Base-by-base conservation (phyloP, 495 filamentous ascomycete species). In the Penicillium atrosanguineum region DNA sequence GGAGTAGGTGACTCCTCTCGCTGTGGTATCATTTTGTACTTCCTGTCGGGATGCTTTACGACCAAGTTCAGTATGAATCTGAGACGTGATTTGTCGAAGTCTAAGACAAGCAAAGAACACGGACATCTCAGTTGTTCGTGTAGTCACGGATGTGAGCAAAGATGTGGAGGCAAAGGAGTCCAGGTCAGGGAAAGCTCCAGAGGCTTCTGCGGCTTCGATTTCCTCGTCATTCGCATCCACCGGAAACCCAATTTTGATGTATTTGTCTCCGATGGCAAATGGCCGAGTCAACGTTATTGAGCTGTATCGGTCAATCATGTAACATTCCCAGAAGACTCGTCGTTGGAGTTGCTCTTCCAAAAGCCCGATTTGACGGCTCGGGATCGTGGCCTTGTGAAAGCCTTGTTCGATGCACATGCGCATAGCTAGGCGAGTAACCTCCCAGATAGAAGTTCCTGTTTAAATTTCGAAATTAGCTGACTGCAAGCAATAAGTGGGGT, bases 261-360 rank as follows among this genome's bases (percentile, higher is more conserved):
- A 52, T 48, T 36, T 42, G 34, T 69, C 65, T 0, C 49, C 48
- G 18, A 69, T 61, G 1, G 62, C 60, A 44, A 52, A 56, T 0
- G 65, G 65, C 4, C 65, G 65, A 20, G 57, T 55, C 9, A 69
- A 48, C 6, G 60, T 69, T 7, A 60, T 60, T 12, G 65, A 69
- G 44, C 65, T 69, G 42, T 69, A 69, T 25, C 62, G 57, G 43
- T 63, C 60, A 15, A 69, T 65, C 57, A 65, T 62, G 37, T 69
- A 69, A 40, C 65, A 65, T 39, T 65, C 53, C 65, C 65, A 69
- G 23, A 69, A 69, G 1, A 69, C 65, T 21, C 65, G 14, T 25
- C 65, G 50, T 45, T 62, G 50, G 1, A 69, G 48, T 36, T 69
- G 65, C n/a, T 61, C 65, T 18, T 62, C 20, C 8, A 69, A 25